Evolutionary conservation across 371 early-diverging fungal genomes (phyloP), one percentile per base, ranked within the genome.

Genomic region (Mortierella sp.): DNA sequence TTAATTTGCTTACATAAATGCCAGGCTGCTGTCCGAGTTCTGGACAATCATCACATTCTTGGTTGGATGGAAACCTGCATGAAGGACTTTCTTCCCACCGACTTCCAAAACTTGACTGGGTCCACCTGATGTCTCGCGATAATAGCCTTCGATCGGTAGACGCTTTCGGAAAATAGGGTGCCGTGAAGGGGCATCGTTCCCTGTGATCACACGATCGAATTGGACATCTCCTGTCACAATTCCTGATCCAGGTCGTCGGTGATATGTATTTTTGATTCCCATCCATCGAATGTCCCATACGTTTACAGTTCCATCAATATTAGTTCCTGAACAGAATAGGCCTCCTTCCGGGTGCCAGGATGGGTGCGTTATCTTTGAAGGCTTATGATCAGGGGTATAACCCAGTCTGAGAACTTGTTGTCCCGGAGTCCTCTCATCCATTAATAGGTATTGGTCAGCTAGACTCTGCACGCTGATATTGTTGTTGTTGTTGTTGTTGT

Each of bases 261-360:
- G n/a, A 14, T 30, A 40, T 9, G 65, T 43, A 3, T 26, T 22
- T 22, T 30, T 24, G 39, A 79, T 74, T 16, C 62, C 35, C 9
- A 28, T 64, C 79, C 79, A 79, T 0, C 79, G 74, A 18, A 79
- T 70, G 40, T 79, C 79, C 79, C 79, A 79, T 4, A 79, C n/a
- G 26, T 70, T 71, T n/a, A 74, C 24, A 10, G 32, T 12, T 20
- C 69, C 77, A 0, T 63, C 43, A 0, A 18, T 18, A 1, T 14
- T 47, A 1, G 68, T 64, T 0, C 79, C 79, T 10, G 70, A 43
- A 10, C 66, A 70, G 12, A 79, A 43, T 12, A 79, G 61, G 0
- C 75, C 79, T 3, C 79, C 79, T 1, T 74, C 75, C 5, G 74
- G 64, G 16, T 79, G 79, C 79, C 79, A 79, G 11, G 79, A 71